These are phyloP conservation scores for Sanguinoderma infundibulare DNA, from an alignment of 1,284 basidiomycete species.

Conservation along the genomic window DNA sequence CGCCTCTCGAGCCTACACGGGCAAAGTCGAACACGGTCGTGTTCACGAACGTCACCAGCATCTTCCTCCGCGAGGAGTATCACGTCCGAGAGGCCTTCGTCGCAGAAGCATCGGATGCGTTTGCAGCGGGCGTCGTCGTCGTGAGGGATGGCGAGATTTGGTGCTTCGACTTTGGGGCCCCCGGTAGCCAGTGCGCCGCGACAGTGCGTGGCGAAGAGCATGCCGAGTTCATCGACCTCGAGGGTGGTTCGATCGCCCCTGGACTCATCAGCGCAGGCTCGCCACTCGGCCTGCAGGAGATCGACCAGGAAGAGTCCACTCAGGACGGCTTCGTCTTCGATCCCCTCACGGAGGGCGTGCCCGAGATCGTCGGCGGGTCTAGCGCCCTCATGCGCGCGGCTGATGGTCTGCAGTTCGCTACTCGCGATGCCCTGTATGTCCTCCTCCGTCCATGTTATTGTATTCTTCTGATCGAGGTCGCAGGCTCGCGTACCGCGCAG, in stretches of 20 bases:
- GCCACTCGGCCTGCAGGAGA: slow-evolving; percentile 63
- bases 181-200: slow-evolving; percentile 22
- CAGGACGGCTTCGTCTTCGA: slow-evolving; percentile 58
- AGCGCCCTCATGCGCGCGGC: slow-evolving; percentile 46
- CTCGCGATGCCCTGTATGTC: slow-evolving; percentile 52
- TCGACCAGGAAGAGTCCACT: slow-evolving; percentile 65
- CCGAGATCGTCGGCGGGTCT: slow-evolving; percentile 38
- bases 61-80: slow-evolving; percentile 39
- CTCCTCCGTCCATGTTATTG: too few relatives aligned
- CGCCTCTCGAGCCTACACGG: slow-evolving; percentile 53
- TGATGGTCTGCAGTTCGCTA: slow-evolving; percentile 56
- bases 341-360: slow-evolving; percentile 34
- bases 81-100: slow-evolving; percentile 26
- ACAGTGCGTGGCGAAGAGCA: slow-evolving; percentile 39
- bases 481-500: slow-evolving; percentile 40
- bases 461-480: too few relatives aligned
- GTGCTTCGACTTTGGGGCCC: slow-evolving; percentile 18
- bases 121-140: slow-evolving; percentile 37
- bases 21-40: slow-evolving; percentile 46
- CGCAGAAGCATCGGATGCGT: slow-evolving; percentile 9
- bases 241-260: slow-evolving; percentile 50
- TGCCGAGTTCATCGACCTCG: slow-evolving; percentile 40
- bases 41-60: slow-evolving; percentile 61
- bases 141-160: slow-evolving; percentile 35
- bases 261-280: slow-evolving; percentile 64